Conservation (phyloP, 2,329 filamentous ascomycete genomes). For the Paraphoma sp. region DNA sequence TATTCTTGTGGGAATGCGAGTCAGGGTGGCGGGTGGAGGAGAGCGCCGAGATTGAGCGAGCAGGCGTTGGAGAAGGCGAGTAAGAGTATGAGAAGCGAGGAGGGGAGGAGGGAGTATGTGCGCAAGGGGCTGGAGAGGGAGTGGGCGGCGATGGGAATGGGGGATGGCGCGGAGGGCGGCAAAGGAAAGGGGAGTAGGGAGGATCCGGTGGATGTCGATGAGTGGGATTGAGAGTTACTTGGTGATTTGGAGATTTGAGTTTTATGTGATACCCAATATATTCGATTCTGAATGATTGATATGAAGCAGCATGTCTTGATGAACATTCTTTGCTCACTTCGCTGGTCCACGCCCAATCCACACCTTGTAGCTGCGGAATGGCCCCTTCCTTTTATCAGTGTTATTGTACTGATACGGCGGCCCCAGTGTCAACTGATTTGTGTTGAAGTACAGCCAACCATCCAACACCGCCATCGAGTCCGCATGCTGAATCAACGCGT, state of each 20-base stretch:
- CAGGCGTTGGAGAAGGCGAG: conserved; percentile 3
- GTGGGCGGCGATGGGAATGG: conserved; percentile 21
- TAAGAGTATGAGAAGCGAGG: conserved; percentile 25
- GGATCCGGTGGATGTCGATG: not conserved
- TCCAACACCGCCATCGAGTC: conserved; percentile 51
- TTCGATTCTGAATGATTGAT: not conserved
- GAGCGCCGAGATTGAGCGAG: not conserved
- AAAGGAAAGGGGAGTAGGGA: not conserved
- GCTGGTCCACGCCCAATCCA: conserved; percentile 49
- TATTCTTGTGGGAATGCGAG: conserved; percentile 4
- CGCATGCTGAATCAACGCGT: conserved; percentile 52
- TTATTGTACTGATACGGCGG: conserved; percentile 49
- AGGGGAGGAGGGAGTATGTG: conserved; percentile 25
- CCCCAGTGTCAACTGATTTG: conserved; percentile 50
- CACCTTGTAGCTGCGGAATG: conserved; percentile 45
- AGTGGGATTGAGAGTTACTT: not conserved
- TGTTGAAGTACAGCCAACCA: conserved; percentile 53
- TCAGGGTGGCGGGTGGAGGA: conserved; percentile 4
- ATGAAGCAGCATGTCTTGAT: no score
- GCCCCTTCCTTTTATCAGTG: conserved; percentile 45
- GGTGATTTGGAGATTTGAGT: not conserved
- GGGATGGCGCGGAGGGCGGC: not conserved
- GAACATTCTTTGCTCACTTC: conserved; percentile 1
- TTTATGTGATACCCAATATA: not conserved
- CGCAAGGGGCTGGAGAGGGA: conserved; percentile 22